phyloP scores from a whole-genome alignment of 768 basidiomycete species.

The Hortiboletus flavorubellus region DNA sequence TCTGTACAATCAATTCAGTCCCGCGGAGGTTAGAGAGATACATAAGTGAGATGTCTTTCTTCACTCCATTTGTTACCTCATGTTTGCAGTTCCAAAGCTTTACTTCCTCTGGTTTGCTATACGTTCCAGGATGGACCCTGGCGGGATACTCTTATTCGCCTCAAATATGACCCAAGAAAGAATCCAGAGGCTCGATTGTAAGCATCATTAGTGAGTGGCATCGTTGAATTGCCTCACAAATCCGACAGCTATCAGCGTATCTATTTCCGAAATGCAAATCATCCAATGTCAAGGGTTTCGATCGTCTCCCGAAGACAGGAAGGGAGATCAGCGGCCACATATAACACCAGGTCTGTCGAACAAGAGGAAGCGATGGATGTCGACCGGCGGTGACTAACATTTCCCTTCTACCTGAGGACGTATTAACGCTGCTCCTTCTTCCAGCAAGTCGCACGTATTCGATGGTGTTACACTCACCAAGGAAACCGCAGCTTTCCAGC shows the following conservation, averaged over 20 bases:
- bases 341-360: constrained; percentile 30
- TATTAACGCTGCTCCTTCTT: background rate
- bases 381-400: constrained; percentile 29
- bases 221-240: constrained; percentile 1
- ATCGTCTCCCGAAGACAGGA: constrained; percentile 62
- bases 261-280: constrained; percentile 85
- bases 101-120: constrained; percentile 80
- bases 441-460: constrained; percentile 77
- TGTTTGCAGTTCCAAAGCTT: constrained; percentile 64
- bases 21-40: constrained; percentile 65
- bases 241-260: constrained; percentile 84
- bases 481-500: constrained; percentile 90
- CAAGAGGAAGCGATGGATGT: constrained; percentile 32
- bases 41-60: constrained; percentile 54
- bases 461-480: constrained; percentile 78
- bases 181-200: constrained; percentile 74
- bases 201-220: constrained; percentile 26
- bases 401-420: background rate
- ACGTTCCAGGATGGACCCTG: constrained; percentile 94
- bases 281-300: constrained; percentile 73
- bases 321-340: constrained; percentile 33
- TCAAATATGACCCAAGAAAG: constrained; percentile 86
- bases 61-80: constrained; percentile 1
- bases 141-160: constrained; percentile 82
- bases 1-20: constrained; percentile 75